phyloP scores from a whole-genome alignment of 148 eudicot genomes.

The Amaranthus palmeri region DNA sequence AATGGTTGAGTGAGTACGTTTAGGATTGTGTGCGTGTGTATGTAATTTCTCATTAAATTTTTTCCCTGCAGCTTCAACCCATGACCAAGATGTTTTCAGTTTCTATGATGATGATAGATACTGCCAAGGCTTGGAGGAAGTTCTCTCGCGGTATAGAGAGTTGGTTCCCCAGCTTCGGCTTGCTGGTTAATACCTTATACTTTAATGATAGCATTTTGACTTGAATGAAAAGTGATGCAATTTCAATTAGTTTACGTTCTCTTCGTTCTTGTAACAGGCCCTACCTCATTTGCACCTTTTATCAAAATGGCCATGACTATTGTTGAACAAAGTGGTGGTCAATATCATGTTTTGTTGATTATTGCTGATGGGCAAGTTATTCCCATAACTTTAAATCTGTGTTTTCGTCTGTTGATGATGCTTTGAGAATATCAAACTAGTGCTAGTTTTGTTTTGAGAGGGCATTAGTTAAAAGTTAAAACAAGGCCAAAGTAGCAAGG shows the following conservation, averaged over 20 bases:
- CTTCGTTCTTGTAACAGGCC: conserved; percentile 44
- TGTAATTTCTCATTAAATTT: conserved; percentile 1
- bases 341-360: conserved; percentile 86
- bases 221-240: neutral
- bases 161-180: conserved; percentile 77
- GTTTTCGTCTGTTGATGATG: neutral
- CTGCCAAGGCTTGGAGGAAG: conserved; percentile 95
- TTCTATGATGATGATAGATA: conserved; percentile 75
- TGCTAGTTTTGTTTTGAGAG: neutral
- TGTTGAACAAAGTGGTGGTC: conserved; percentile 94
- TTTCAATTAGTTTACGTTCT: neutral
- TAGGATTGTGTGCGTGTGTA: neutral
- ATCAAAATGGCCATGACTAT: conserved; percentile 95
- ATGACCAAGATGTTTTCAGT: conserved; percentile 94
- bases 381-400: neutral
- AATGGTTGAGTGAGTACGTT: neutral
- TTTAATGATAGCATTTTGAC: neutral
- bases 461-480: neutral
- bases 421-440: neutral
- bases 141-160: conserved; percentile 72
- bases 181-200: conserved; percentile 53
- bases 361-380: conserved; percentile 98
- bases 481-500: neutral
- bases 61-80: conserved; percentile 71
- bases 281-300: conserved; percentile 94